phyloP scores from a whole-genome alignment of 768 basidiomycete species.

The Hebeloma cylindrosporum region DNA sequence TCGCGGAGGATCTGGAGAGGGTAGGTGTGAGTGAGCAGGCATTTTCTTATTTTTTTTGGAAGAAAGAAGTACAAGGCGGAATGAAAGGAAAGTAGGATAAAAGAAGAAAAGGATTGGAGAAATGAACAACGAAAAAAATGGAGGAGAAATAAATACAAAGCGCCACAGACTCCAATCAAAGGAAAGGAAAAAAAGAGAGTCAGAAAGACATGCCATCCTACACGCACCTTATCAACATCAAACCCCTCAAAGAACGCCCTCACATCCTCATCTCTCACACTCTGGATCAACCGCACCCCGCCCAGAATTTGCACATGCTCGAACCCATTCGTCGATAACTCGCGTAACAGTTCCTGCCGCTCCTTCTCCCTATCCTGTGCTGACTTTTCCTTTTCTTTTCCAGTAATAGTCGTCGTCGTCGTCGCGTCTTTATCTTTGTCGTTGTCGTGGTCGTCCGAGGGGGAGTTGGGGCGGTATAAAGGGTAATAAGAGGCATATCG shows the following conservation, averaged over 20 bases:
- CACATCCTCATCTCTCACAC: constrained; percentile 69
- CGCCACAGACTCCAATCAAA: constrained; percentile 2
- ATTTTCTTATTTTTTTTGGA: too few relatives aligned
- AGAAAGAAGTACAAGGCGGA: too few relatives aligned
- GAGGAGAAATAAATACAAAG: too few relatives aligned
- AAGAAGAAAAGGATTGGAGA: too few relatives aligned
- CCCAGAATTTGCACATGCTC: constrained; percentile 67
- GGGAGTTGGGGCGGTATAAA: background rate
- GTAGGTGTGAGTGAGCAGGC: background rate
- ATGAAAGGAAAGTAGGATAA: too few relatives aligned
- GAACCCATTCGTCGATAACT: constrained; percentile 59
- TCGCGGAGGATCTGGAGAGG: constrained; percentile 65
- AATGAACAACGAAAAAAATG: too few relatives aligned
- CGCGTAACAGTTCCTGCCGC: constrained; percentile 42
- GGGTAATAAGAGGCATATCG: too few relatives aligned
- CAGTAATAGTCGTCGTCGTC: constrained; percentile 8
- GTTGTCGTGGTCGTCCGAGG: background rate
- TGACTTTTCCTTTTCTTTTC: too few relatives aligned
- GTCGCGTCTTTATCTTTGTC: background rate
- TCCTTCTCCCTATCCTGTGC: constrained; percentile 38
- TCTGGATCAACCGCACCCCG: constrained; percentile 44
- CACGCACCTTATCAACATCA: constrained; percentile 68
- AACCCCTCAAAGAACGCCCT: constrained; percentile 66
- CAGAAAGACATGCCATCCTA: too few relatives aligned
- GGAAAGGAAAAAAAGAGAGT: constrained; percentile 9